These are phyloP conservation scores for Hemileia vastatrix DNA, from an alignment of 1,284 basidiomycete species.

Conservation along the genomic window DNA sequence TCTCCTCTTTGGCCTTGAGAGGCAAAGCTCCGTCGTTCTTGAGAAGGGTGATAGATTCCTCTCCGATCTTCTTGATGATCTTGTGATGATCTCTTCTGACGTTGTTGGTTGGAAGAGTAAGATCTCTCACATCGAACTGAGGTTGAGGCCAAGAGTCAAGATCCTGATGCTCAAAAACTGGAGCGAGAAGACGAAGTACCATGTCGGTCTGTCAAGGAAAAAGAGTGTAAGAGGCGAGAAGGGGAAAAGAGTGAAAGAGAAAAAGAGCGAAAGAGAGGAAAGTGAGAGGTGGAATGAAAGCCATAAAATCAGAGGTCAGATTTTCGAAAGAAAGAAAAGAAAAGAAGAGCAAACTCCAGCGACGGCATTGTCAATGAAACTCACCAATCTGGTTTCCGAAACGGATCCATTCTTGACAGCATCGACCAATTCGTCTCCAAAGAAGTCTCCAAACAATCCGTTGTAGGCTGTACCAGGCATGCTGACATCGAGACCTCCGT, in stretches of 20 bases:
- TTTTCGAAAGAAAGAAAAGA: background rate
- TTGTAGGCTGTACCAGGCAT: slow-evolving; percentile 26
- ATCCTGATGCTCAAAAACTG: slow-evolving; percentile 32
- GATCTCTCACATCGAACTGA: background rate
- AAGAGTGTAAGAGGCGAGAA: background rate
- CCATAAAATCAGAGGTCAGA: background rate
- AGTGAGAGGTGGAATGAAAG: no score
- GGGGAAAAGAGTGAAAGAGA: no score
- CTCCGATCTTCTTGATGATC: slow-evolving; percentile 29
- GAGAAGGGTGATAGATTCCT: slow-evolving; percentile 29
- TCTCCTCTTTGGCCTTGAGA: slow-evolving; percentile 15
- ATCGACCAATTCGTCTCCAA: slow-evolving; percentile 30
- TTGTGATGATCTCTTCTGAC: slow-evolving; percentile 30
- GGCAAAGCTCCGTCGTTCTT: slow-evolving; percentile 28
- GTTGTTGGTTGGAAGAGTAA: slow-evolving; percentile 25
- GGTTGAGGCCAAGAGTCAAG: slow-evolving; percentile 23
- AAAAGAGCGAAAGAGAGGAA: no score
- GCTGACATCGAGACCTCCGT: slow-evolving; percentile 37
- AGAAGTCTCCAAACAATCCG: slow-evolving; percentile 28
- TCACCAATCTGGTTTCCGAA: slow-evolving; percentile 36
- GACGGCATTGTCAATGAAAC: background rate
- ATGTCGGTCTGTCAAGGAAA: slow-evolving; percentile 33
- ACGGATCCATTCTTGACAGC: slow-evolving; percentile 43
- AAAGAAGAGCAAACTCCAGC: background rate
- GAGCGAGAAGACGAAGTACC: slow-evolving; percentile 41